phyloP scores from a whole-genome alignment of 306 rosid species.

The Arachis stenosperma region DNA sequence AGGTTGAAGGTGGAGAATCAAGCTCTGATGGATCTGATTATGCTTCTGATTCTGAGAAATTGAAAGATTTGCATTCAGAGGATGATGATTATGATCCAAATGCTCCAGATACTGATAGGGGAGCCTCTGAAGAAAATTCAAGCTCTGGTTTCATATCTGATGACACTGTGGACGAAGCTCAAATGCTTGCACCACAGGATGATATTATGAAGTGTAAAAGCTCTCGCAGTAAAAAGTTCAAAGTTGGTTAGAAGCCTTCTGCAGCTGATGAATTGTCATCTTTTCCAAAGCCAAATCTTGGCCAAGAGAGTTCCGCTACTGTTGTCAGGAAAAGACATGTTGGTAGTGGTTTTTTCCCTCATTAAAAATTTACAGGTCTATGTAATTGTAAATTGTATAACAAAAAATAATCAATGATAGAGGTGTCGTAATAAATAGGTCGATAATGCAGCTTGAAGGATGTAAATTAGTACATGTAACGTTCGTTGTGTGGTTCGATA shows the following conservation, averaged over 20 bases:
- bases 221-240: conserved; percentile 42
- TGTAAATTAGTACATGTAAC: no score
- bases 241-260: conserved; percentile 53
- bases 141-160: conserved; percentile 93
- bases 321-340: conserved; percentile 60
- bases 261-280: conserved; percentile 62
- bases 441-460: no score
- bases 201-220: conserved; percentile 34
- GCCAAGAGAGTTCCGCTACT: conserved; percentile 55
- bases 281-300: conserved; percentile 52
- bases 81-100: conserved; percentile 79
- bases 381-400: no score
- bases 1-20: conserved; percentile 59
- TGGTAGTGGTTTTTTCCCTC: no score
- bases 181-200: conserved; percentile 41
- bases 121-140: conserved; percentile 60
- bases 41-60: conserved; percentile 80
- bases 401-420: no score
- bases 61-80: conserved; percentile 75
- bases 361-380: no score
- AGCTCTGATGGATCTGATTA: conserved; percentile 76
- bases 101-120: conserved; percentile 50
- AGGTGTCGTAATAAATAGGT: no score
- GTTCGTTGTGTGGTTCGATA: no score
- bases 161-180: conserved; percentile 67